phyloP scores from a whole-genome alignment of 179 eudicot species.

The Beta macrorhiza region DNA sequence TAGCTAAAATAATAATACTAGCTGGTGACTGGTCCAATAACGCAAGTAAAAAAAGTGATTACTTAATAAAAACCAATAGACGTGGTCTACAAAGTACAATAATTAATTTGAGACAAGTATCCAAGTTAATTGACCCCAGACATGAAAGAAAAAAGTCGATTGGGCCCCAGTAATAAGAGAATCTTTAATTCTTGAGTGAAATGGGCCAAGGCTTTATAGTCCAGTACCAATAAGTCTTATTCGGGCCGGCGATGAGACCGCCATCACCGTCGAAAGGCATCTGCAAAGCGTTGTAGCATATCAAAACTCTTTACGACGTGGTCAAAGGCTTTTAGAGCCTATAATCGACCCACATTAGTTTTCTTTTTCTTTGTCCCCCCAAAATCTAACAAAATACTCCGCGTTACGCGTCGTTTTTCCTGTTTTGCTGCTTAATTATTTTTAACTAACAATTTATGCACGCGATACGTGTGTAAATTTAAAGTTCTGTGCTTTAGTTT shows the following conservation, averaged over 20 bases:
- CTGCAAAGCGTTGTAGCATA: neutral
- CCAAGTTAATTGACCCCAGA: neutral
- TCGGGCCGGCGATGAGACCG: constrained; percentile 11
- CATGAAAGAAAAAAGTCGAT: neutral
- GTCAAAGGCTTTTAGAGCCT: constrained; percentile 6
- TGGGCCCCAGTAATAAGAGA: neutral
- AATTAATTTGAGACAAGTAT: neutral
- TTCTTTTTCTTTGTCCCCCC: neutral
- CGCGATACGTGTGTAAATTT: too few relatives aligned
- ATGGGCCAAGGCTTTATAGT: constrained; percentile 1
- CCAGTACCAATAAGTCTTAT: too few relatives aligned
- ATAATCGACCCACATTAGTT: too few relatives aligned
- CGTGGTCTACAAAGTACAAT: too few relatives aligned
- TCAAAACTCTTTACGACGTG: neutral
- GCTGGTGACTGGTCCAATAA: too few relatives aligned
- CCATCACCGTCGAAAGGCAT: constrained; percentile 12
- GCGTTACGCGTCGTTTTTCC: neutral
- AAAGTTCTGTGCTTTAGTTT: too few relatives aligned
- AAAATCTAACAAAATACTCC: neutral
- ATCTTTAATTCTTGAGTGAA: neutral
- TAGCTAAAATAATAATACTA: too few relatives aligned
- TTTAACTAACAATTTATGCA: too few relatives aligned
- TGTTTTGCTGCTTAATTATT: too few relatives aligned
- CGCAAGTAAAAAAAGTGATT: too few relatives aligned
- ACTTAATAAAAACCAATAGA: too few relatives aligned